Evolutionary conservation across 2,329 filamentous ascomycete species (phyloP), one percentile per base, ranked within the genome.

Genomic region (Ustulina deusta): DNA sequence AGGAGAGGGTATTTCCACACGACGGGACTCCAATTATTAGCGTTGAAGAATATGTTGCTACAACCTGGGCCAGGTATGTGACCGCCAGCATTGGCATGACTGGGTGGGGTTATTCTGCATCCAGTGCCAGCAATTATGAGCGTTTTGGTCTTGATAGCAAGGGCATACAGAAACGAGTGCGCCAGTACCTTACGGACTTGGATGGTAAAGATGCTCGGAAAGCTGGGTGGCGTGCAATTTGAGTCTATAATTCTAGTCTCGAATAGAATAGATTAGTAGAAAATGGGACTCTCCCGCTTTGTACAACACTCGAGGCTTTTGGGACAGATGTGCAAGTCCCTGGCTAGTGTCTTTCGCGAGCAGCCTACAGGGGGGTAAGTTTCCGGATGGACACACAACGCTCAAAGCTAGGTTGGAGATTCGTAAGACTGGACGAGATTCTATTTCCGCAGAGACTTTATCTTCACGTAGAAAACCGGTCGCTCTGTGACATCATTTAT

Each of bases 21-120:
- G 52, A 56, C n/a, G 52, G 52, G 34, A 56, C 52, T 20, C 52
- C 34, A 27, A 56, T 56, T 17, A 20, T 56, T 10, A 56, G 52
- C 34, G 34, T 56, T 11, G 52, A 56, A 22, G 52, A 56, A 20
- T 56, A 56, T 22, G 15, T 56, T 9, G 52, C 52, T 22, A 56
- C 52, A 11, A 56, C 52, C 9, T 56, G 52, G 52, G 52, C 52
- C 20, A 56, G 52, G 15, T 56, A 56, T 20, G 52, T 56, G 10
- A 56, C 52, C 27, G 52, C 52, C 9, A 56, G 52, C 27, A 56
- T 56, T 11, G 52, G 52, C 6, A 56, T 56, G 34, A 20, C 34
- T 5, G 52, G 52, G 9, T 56, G n/a, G 15, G 52, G 52, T 27
- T 56, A 22, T 13, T 56, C 52, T 17, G 52, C 52, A 17, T 56